A percentile compares a stretch with the other conserved stretches of the same genome.
phyloP scores from a whole-genome alignment of 176 grass and related monocot genomes.

The Poa pratensis region DNA sequence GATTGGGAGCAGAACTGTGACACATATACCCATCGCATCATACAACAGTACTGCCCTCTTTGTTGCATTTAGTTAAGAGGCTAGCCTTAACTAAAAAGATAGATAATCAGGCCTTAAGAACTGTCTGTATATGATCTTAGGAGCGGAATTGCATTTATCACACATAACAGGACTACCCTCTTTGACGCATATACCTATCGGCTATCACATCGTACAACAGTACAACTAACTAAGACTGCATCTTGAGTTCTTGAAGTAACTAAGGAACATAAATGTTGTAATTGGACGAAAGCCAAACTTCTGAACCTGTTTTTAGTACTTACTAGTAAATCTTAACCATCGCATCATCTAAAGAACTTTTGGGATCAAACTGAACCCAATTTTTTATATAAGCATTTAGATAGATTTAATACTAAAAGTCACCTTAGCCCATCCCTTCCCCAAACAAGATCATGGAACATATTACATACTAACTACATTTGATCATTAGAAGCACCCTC shows the following conservation, averaged over 20 bases:
- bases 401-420: not conserved
- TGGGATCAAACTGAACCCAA: not conserved
- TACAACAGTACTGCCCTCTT: no score
- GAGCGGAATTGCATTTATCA: no score
- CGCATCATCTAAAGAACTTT: conserved; percentile 13
- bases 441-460: conserved; percentile 23
- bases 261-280: conserved; percentile 21
- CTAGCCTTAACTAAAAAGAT: no score
- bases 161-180: no score
- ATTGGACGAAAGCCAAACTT: not conserved
- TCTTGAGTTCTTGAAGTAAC: no score
- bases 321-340: conserved; percentile 29
- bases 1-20: conserved; percentile 67
- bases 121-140: no score
- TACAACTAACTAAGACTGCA: no score
- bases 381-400: conserved; percentile 25
- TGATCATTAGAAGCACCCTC: conserved; percentile 10
- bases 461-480: not conserved
- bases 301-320: conserved; percentile 17
- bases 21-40: no score
- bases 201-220: no score
- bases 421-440: not conserved
- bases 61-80: no score
- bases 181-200: no score
- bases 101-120: no score